Percentiles rank a stretch among this genome's conserved stretches.
phyloP scores from a whole-genome alignment of 805 yeast species.

The Saccharomycopsis capsularis region DNA sequence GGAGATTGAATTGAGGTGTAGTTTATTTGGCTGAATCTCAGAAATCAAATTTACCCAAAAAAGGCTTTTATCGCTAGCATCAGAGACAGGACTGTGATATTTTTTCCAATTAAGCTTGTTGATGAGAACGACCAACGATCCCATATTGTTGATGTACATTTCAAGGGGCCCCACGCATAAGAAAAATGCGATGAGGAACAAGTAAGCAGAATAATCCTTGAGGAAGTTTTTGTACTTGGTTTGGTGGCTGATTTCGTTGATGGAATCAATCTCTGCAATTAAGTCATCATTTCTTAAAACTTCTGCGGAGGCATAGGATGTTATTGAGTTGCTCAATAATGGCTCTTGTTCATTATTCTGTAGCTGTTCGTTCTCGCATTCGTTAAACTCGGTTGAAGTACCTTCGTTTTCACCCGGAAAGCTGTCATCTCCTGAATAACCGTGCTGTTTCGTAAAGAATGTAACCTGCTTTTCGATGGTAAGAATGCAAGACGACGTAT shows the following conservation, averaged over 20 bases:
- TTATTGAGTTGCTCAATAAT: neutral
- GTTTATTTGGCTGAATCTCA: neutral
- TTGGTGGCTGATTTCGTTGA: slow-evolving; percentile 30
- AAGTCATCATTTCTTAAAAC: slow-evolving; percentile 31
- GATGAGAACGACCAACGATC: slow-evolving; percentile 51
- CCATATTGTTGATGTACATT: slow-evolving; percentile 76
- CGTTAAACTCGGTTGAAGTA: slow-evolving; percentile 30
- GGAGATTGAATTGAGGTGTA: slow-evolving; percentile 3
- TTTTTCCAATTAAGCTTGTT: slow-evolving; percentile 22
- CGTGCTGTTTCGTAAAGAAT: slow-evolving; percentile 31
- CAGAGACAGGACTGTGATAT: slow-evolving; percentile 20
- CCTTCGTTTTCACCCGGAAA: slow-evolving; percentile 24
- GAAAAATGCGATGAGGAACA: slow-evolving; percentile 56
- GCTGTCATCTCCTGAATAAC: neutral
- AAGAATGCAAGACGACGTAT: slow-evolving; percentile 58
- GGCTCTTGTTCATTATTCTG: slow-evolving; percentile 25
- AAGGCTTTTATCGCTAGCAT: neutral
- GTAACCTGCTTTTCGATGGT: slow-evolving; percentile 43
- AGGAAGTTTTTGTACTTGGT: slow-evolving; percentile 26
- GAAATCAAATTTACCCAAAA: neutral
- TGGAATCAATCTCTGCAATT: slow-evolving; percentile 74
- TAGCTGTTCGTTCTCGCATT: slow-evolving; percentile 22
- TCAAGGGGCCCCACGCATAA: slow-evolving; percentile 79
- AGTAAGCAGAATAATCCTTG: slow-evolving; percentile 53
- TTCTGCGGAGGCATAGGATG: slow-evolving; percentile 5